A percentile compares a stretch with the other conserved stretches of the same genome.
Conservation (phyloP, 805 yeast species). For the Sugiyamaella americana region DNA sequence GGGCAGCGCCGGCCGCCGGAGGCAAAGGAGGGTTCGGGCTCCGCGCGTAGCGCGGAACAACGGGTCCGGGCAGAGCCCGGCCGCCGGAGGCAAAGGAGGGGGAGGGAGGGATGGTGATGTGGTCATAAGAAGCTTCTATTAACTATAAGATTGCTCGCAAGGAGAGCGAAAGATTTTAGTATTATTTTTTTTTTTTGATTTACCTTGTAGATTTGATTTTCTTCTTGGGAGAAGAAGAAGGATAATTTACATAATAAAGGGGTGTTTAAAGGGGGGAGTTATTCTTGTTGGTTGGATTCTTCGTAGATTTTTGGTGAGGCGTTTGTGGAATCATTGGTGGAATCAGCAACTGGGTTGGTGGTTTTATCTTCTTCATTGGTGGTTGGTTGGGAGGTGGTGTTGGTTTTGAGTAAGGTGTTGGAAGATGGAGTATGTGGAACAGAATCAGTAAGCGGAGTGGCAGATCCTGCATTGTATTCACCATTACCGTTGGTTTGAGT, state of each 20-base stretch:
- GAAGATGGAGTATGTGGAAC: conserved; percentile 22
- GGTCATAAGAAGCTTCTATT: too few species aligned
- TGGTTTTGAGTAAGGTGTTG: conserved; percentile 7
- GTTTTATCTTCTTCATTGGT: not conserved
- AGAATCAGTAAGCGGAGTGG: conserved; percentile 21
- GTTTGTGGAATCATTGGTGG: conserved; percentile 1
- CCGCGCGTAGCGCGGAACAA: not conserved
- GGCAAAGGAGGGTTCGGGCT: not conserved
- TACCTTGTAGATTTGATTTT: too few species aligned
- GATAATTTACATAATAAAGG: conserved; percentile 5
- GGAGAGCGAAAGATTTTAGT: too few species aligned
- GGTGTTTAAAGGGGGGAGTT: not conserved
- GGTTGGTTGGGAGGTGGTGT: not conserved
- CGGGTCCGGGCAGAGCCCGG: not conserved
- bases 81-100: not conserved
- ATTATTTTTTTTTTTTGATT: too few species aligned
- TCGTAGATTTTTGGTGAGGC: conserved; percentile 6
- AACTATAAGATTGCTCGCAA: too few species aligned
- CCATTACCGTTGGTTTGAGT: conserved; percentile 12
- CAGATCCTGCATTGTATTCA: conserved; percentile 16
- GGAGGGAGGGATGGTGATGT: too few species aligned
- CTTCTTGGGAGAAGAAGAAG: too few species aligned
- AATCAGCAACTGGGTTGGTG: not conserved
- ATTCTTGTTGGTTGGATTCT: conserved; percentile 3
- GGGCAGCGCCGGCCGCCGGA: not conserved